Evolutionary conservation across 768 basidiomycete genomes (phyloP), one percentile per base, ranked within the genome.

Genomic region (Pleurotus cornucopiae): DNA sequence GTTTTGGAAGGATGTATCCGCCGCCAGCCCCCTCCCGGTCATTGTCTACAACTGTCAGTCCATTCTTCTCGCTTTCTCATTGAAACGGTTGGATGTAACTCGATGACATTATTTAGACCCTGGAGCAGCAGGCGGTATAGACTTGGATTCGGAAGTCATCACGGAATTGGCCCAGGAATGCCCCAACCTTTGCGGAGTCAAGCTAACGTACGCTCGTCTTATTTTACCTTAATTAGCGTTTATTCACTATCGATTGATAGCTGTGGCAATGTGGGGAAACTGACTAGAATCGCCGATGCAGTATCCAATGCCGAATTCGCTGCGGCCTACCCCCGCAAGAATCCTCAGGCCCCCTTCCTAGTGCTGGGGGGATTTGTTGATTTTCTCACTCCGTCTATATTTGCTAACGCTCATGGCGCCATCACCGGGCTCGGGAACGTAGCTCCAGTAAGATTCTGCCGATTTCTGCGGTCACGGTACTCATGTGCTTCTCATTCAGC

Each of bases 261-360:
- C 43, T 96, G 94, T 64, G 93, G 90, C 25, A 91, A 89, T 64
- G 91, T 97, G 59, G 94, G 94, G 48, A 95, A 95, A 71, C 78
- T 95, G 62, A 90, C 91, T 25, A 81, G 94, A 62, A 88, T 95
- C 60, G 84, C 86, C 48, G 85, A 86, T 44, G 73, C 77, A 7
- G 81, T 90, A 5, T 80, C 88, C 12, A 72, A 73, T 34, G 67
- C 81, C 5, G 67, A 73, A 4, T 94, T 93, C 71, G 60, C 70
- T 14, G 66, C 76, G 25, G 64, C 71, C 34, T 74, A 86, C 70
- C 90, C 92, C 44, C 86, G 91, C 66, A 86, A 82, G 72, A 81
- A 83, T 64, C 64, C 75, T 18, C 70, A 77, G 25, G 81, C 82
- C 0, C 85, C 86, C 14, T 96, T 97, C 77, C 73, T 94, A 47